Base-by-base conservation (phyloP, 1,284 basidiomycete species). In the Ceratobasidium sp. region DNA sequence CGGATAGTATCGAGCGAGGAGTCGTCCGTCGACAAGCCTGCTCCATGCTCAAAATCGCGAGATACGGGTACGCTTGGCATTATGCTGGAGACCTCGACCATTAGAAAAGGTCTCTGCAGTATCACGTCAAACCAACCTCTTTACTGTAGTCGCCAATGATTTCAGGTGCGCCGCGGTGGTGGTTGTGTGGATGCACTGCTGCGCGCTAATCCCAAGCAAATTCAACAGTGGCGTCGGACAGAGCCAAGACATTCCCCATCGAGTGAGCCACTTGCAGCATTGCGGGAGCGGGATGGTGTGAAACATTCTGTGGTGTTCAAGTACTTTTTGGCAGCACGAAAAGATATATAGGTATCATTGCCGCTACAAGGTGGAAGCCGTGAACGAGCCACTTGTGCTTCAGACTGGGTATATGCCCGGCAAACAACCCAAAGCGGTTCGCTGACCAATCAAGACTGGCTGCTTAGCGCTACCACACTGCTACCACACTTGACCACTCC, bases 11-110 rank as follows among this genome's bases (percentile, higher is more conserved):
- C 66, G 8, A 71, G 66, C 39, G 66, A 58, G 13, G 66, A 71
- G 34, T 71, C 66, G 27, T 71, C 66, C 3, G 66, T 71, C 31
- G 66, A 71, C 34, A 71, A 48, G 11, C 66, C 34, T 16, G 41
- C 66, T 27, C 66, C 66, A 37, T 71, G 66, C 22, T 71, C 66
- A 48, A 71, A 71, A 14, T 71, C 66, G 41, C 41, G 66, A n/a
- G 66, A 37, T 4, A 71, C 66, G 29, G 66, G 66, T 34, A 71
- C 66, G 24, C 53, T 71, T 29, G 66, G 54, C 66, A 71, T 71
- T 13, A 58, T 49, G 39, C 43, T 41, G 29, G 2, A 2, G 24
- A 46, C 31, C 16, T 27, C 14, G 29, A 54, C 4, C n/a, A 31
- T 59, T 11, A 71, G 66, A 16, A 19, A 19, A 13, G 1, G 5